A percentile compares a stretch with the other conserved stretches of the same genome.
phyloP scores from a whole-genome alignment of 164 flowering plant genomes.

The Warburgia ugandensis region DNA sequence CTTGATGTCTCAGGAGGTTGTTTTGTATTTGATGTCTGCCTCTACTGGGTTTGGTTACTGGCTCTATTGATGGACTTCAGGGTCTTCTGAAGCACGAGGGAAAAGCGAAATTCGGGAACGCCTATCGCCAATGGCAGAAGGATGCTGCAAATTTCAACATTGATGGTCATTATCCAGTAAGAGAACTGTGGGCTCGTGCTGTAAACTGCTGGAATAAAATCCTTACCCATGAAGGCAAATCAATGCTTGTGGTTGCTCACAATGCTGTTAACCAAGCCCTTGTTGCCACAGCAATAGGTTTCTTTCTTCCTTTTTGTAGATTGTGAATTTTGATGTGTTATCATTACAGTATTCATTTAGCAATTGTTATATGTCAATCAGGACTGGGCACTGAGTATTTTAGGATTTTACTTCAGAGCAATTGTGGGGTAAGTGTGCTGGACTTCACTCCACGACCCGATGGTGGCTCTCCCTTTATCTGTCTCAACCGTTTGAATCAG shows the following conservation, averaged over 20 bases:
- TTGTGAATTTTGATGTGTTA: neutral
- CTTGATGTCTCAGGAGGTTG: neutral
- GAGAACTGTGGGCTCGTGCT: slow-evolving; percentile 89
- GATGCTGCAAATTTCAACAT: slow-evolving; percentile 81
- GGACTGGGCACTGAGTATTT: slow-evolving; percentile 85
- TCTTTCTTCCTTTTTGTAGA: neutral
- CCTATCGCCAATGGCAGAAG: slow-evolving; percentile 85
- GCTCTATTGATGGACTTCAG: slow-evolving; percentile 25
- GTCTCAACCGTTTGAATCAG: slow-evolving; percentile 93
- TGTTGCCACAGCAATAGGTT: slow-evolving; percentile 88
- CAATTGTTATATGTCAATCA: slow-evolving; percentile 17
- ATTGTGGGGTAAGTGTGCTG: slow-evolving; percentile 90
- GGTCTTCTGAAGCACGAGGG: slow-evolving; percentile 93
- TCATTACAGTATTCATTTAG: neutral
- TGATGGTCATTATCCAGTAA: slow-evolving; percentile 93
- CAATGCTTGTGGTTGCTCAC: slow-evolving; percentile 95
- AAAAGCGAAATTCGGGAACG: slow-evolving; percentile 64
- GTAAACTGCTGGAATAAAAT: slow-evolving; percentile 74
- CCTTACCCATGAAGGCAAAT: slow-evolving; percentile 63
- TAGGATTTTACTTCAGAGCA: slow-evolving; percentile 85
- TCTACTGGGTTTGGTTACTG: no score
- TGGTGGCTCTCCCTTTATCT: slow-evolving; percentile 53
- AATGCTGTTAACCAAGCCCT: slow-evolving; percentile 99
- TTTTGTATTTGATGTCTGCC: slow-evolving; percentile 1
- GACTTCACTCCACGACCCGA: slow-evolving; percentile 73